Percentiles rank a stretch among this genome's conserved stretches.
Conservation (phyloP, 1,284 basidiomycete species). For the Lentinus polychrous region DNA sequence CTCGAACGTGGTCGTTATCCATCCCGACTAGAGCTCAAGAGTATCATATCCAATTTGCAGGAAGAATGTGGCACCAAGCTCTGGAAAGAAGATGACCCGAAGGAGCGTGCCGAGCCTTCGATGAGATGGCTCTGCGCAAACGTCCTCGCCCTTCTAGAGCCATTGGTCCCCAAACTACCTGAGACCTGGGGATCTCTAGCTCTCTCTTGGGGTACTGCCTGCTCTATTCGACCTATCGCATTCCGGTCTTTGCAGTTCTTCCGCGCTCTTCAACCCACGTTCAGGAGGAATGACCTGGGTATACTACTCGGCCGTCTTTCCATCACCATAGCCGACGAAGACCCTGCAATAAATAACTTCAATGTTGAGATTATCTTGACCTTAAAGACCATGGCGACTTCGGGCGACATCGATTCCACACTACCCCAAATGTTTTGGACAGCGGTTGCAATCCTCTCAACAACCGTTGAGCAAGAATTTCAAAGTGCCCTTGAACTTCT, state of each 20-base stretch:
- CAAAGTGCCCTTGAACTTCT: slow-evolving; percentile 64
- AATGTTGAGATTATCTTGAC: slow-evolving; percentile 81
- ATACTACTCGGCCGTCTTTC: slow-evolving; percentile 80
- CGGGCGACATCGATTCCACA: slow-evolving; percentile 52
- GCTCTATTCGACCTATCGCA: slow-evolving; percentile 81
- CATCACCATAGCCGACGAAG: slow-evolving; percentile 75
- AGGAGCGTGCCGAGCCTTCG: slow-evolving; percentile 47
- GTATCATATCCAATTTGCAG: slow-evolving; percentile 51
- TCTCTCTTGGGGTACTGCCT: slow-evolving; percentile 81
- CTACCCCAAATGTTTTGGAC: slow-evolving; percentile 89
- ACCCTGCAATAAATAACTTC: slow-evolving; percentile 76
- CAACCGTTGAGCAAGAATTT: slow-evolving; percentile 82
- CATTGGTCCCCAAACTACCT: slow-evolving; percentile 60
- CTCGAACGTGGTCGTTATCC: slow-evolving; percentile 45
- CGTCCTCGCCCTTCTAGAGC: slow-evolving; percentile 64
- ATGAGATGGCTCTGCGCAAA: slow-evolving; percentile 67
- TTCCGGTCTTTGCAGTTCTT: slow-evolving; percentile 91
- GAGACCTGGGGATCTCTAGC: slow-evolving; percentile 81
- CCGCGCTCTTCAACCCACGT: slow-evolving; percentile 71
- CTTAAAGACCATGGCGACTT: slow-evolving; percentile 60
- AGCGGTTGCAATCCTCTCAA: slow-evolving; percentile 74
- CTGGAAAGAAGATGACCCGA: slow-evolving; percentile 70
- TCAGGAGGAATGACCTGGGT: slow-evolving; percentile 71
- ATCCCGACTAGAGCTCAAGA: slow-evolving; percentile 41
- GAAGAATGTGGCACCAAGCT: slow-evolving; percentile 50